Percentiles rank a stretch among this genome's conserved stretches.
These are phyloP conservation scores for Volvox carteri DNA, from an alignment of 163 green algal species.

Conservation along the genomic window DNA sequence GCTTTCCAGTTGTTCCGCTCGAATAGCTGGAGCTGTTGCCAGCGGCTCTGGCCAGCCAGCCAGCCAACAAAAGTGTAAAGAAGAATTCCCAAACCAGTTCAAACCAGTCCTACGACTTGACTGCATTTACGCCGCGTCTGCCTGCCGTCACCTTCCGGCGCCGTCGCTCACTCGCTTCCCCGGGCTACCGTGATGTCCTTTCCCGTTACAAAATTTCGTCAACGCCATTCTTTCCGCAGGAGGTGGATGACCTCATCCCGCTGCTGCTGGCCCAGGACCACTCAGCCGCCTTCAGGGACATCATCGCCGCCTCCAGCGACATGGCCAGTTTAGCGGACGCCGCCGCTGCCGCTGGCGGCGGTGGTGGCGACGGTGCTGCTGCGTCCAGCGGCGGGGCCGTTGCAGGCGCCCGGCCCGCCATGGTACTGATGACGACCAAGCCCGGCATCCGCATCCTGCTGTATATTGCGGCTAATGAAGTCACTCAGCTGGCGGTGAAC, in stretches of 20 bases:
- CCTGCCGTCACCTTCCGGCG: background rate
- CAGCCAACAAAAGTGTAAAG: too few species aligned
- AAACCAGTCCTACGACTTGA: too few species aligned
- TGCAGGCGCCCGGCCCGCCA: background rate
- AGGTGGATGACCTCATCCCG: conserved; percentile 59
- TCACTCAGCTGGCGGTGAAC: conserved; percentile 56
- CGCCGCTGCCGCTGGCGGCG: conserved; percentile 1
- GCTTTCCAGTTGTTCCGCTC: too few species aligned
- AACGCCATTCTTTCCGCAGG: too few species aligned
- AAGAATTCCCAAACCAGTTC: too few species aligned
- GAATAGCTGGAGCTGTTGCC: too few species aligned
- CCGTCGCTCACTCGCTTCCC: background rate
- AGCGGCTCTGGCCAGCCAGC: too few species aligned
- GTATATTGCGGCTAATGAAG: conserved; percentile 55
- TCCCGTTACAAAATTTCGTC: too few species aligned
- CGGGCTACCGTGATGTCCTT: too few species aligned
- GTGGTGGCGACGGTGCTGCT: too few species aligned
- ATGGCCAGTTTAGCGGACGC: background rate
- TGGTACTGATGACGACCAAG: conserved; percentile 12
- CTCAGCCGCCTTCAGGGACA: conserved; percentile 46
- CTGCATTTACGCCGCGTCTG: too few species aligned
- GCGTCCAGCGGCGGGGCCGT: background rate
- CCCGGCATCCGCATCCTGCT: conserved; percentile 54
- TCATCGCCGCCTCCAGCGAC: conserved; percentile 16
- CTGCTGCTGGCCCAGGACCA: conserved; percentile 57